Base-by-base conservation (phyloP, 768 basidiomycete species). In the Tricholoma sp. region DNA sequence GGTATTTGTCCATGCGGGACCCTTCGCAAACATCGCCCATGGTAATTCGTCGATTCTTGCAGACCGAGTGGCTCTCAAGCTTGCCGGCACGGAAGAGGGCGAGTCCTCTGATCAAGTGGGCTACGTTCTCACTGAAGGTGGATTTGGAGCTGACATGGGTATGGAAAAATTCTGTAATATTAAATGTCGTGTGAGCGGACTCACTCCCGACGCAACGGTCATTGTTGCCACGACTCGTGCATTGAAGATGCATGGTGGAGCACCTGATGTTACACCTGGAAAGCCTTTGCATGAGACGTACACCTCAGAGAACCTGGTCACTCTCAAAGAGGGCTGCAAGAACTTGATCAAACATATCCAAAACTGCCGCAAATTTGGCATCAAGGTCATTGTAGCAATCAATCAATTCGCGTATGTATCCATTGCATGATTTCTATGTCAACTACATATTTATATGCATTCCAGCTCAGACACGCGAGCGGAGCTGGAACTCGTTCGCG, bases 111-210 rank as follows among this genome's bases (percentile, higher is more conserved):
- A 87, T 53, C 85, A 87, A 49, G 84, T 88, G 45, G 96, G 96
- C 39, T 99, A 97, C 65, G 96, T 98, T 57, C 83, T 99, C 62
- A 99, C 96, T 29, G 96, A 99, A 74, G 95, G 94, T 66, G 96
- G 96, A 44, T 99, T 98, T 73, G 96, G 96, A 55, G 95, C 96
- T 18, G 96, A 99, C 70, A 99, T 98, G 86, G 96, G 94, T 37
- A 92, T 95, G 92, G 93, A 94, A 74, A 97, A 99, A 72, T 99
- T 98, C 81, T 98, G 93, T 80, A 98, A 98, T 74, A 98, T 99
- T 80, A 99, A 99, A 72, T 98, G 95, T 71, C 86, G 96, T 58
- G 80, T 89, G 56, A 94, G 91, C 59, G 96, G 95, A 49, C 81
- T 98, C 66, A 88, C 78, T 55, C 97, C 97, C 8, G 92, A 99